Evolutionary conservation across 805 yeast genomes (phyloP), one percentile per base, ranked within the genome.

Genomic region (Starmerella geochares): DNA sequence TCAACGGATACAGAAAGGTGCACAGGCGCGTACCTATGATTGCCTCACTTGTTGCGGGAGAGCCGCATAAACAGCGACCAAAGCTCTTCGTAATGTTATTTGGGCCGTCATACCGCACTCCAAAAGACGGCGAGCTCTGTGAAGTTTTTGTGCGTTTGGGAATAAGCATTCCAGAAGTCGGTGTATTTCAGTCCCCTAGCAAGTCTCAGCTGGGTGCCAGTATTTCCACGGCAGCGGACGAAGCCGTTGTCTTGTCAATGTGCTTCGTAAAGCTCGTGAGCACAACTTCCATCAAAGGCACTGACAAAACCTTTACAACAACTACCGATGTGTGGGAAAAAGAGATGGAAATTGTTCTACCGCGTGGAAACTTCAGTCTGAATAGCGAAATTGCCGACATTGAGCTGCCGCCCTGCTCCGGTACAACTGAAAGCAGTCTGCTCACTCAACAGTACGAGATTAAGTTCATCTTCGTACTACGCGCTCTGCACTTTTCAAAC

Each of bases 111-210:
- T 44, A 42, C 23, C 29, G 49, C 14, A 23, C 20, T 2, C 54
- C 54, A 5, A 27, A 14, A 13, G n/a, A 23, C 10, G 36, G 33
- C 3, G 54, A 51, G 41, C 39, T 51, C 2, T 42, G 41, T 13
- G 54, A 51, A n/a, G 19, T 45, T 1, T 9, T 8, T 6, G 38
- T 48, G n/a, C 20, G 31, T 13, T 7, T 46, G 9, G 29, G 13
- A 20, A n/a, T 48, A 1, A 3, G 9, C 4, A 43, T 48, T 7
- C 54, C 54, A 13, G 21, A 27, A 14, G 10, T 32, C 6, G 54
- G 54, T 1, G 47, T 52, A 1, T 28, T 48, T 10, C 54, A 52
- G 20, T 38, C 47, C n/a, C 54, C 54, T 1, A 49, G 42, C 13
- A 48, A 48, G 39, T 33, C 50, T 8, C 47, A 28, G 2, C 4